Percentiles rank a stretch among this genome's conserved stretches.
Evolutionary conservation across 495 filamentous ascomycete genomes (phyloP).

Genomic region (Daldinia loculata): DNA sequence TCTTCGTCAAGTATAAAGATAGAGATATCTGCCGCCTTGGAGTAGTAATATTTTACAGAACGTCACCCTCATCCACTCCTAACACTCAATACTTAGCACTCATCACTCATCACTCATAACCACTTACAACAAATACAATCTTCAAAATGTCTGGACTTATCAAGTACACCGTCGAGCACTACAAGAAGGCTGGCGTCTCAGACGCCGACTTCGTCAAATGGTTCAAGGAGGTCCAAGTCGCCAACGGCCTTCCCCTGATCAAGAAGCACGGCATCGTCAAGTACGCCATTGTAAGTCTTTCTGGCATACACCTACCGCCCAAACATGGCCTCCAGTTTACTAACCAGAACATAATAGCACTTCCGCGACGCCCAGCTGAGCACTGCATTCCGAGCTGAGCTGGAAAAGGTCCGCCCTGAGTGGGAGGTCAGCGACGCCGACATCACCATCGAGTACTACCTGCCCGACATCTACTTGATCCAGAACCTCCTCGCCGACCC

Average conservation of each 20-base stretch:
- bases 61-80: not conserved
- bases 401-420: conserved; percentile 7
- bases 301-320: not conserved
- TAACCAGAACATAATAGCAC: conserved; percentile 3
- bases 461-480: conserved; percentile 13
- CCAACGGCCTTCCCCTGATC: conserved; percentile 16
- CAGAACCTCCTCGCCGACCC: conserved; percentile 16
- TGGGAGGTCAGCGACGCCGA: conserved; percentile 31
- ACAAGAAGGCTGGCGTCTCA: conserved; percentile 26
- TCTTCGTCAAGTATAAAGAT: not conserved
- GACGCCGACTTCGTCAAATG: conserved; percentile 26
- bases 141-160: conserved; percentile 18
- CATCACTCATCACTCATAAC: not conserved
- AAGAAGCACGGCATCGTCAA: conserved; percentile 31
- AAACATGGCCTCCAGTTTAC: not conserved
- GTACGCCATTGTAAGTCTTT: conserved; percentile 23
- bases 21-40: not conserved
- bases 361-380: not conserved
- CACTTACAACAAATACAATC: not conserved
- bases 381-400: conserved; percentile 5
- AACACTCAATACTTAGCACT: not conserved
- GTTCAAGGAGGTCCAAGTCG: conserved; percentile 20
- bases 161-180: conserved; percentile 35
- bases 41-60: not conserved
- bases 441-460: conserved; percentile 25